Evolutionary conservation across 192 early-diverging fungal genomes (phyloP).

Genomic region (Entophlyctis luteolus): DNA sequence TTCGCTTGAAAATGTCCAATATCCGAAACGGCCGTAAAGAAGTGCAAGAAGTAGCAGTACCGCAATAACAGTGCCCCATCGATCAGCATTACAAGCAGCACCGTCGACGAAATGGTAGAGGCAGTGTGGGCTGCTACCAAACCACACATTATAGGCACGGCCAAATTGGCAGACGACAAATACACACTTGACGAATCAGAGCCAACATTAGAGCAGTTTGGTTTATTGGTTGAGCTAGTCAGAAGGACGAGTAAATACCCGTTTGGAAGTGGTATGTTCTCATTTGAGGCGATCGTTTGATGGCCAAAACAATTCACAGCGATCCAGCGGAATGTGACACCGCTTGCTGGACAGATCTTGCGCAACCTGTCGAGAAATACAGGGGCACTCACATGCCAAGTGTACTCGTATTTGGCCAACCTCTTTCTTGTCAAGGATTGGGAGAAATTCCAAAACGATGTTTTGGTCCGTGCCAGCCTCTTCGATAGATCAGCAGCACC

Average conservation of each 20-base stretch:
- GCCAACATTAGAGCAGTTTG: neutral
- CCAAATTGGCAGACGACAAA: neutral
- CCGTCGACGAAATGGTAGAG: neutral
- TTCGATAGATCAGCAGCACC: neutral
- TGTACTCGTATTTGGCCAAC: neutral
- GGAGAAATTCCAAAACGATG: neutral
- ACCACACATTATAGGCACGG: neutral
- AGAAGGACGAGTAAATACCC: neutral
- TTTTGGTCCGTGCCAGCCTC: neutral
- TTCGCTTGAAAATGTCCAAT: too few species aligned
- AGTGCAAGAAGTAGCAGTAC: neutral
- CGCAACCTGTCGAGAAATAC: neutral
- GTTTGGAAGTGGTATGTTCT: neutral
- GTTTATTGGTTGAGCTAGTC: neutral
- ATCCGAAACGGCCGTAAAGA: too few species aligned
- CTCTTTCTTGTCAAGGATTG: neutral
- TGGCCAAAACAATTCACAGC: neutral
- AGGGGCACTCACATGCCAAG: neutral
- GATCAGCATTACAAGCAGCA: neutral
- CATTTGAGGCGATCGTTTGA: neutral
- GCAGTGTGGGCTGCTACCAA: neutral
- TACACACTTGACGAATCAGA: neutral
- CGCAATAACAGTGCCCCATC: neutral
- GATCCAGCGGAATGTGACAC: neutral
- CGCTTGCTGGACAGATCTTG: neutral